A percentile compares a stretch with the other conserved stretches of the same genome.
These are phyloP conservation scores for Luffa acutangula DNA, from an alignment of 306 rosid genomes.

Conservation along the genomic window DNA sequence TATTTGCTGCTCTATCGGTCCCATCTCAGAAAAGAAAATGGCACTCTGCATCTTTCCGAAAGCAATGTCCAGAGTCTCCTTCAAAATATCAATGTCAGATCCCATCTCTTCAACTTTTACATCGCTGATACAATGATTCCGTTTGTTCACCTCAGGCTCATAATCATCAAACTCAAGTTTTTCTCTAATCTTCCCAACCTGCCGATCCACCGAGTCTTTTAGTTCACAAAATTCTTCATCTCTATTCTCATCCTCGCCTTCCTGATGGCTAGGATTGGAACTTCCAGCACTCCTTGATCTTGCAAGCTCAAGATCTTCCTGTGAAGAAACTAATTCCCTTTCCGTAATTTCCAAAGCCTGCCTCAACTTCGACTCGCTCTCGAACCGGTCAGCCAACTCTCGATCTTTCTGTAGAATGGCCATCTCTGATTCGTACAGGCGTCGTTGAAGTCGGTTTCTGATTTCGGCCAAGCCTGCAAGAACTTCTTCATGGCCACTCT, in stretches of 20 bases:
- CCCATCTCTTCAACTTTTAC: constrained; percentile 67
- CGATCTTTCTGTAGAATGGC: constrained; percentile 59
- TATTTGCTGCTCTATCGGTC: constrained; percentile 70
- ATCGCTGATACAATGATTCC: constrained; percentile 22
- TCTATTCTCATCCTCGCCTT: constrained; percentile 13
- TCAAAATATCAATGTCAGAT: constrained; percentile 61
- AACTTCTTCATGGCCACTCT: constrained; percentile 49
- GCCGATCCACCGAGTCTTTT: not conserved
- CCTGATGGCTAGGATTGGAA: not conserved
- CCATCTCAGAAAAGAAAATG: constrained; percentile 38
- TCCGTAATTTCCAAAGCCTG: constrained; percentile 43
- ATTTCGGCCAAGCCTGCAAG: constrained; percentile 52
- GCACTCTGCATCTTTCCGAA: constrained; percentile 68
- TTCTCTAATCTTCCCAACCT: constrained; percentile 37
- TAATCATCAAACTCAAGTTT: constrained; percentile 33
- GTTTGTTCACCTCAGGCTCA: constrained; percentile 7
- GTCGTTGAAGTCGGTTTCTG: constrained; percentile 53
- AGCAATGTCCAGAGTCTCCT: constrained; percentile 67
- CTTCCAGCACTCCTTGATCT: constrained; percentile 9
- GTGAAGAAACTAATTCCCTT: constrained; percentile 30
- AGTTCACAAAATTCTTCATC: constrained; percentile 16
- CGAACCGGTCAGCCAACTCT: constrained; percentile 36
- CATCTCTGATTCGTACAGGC: constrained; percentile 50
- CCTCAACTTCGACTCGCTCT: constrained; percentile 35
- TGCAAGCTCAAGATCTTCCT: constrained; percentile 17